These are phyloP conservation scores for Mycena citricolor DNA, from an alignment of 1,284 basidiomycete species.

Conservation along the genomic window DNA sequence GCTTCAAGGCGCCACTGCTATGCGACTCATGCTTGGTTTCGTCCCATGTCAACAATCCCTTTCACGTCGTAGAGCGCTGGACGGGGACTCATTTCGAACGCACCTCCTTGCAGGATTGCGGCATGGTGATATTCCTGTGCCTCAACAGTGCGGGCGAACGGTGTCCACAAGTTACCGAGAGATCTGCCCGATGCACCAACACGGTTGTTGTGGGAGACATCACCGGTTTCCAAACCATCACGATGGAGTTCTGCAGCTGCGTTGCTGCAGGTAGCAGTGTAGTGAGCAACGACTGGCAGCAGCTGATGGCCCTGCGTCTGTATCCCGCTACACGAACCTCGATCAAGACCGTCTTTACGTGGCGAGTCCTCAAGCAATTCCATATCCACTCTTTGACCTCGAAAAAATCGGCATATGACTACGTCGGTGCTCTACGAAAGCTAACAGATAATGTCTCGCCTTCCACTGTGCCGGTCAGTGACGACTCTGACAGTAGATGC, in stretches of 20 bases:
- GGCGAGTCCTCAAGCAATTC: background rate
- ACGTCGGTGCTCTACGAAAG: background rate
- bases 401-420: background rate
- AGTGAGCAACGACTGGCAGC: conserved; percentile 2
- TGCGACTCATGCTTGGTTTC: too few species aligned
- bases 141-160: too few species aligned
- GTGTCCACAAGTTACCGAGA: too few species aligned
- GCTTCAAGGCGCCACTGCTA: too few species aligned
- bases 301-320: background rate
- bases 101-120: too few species aligned
- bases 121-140: too few species aligned
- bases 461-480: conserved; percentile 23
- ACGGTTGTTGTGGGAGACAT: conserved; percentile 24
- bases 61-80: too few species aligned
- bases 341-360: background rate
- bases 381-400: background rate
- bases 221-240: conserved; percentile 25
- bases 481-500: background rate
- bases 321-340: background rate
- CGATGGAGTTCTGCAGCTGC: conserved; percentile 23
- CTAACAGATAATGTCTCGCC: conserved; percentile 8
- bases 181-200: background rate
- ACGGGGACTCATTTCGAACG: too few species aligned
- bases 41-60: too few species aligned
- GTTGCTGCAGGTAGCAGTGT: conserved; percentile 9